Evolutionary conservation across 1,284 basidiomycete genomes (phyloP).

Genomic region (Xerocomus nothofagi): DNA sequence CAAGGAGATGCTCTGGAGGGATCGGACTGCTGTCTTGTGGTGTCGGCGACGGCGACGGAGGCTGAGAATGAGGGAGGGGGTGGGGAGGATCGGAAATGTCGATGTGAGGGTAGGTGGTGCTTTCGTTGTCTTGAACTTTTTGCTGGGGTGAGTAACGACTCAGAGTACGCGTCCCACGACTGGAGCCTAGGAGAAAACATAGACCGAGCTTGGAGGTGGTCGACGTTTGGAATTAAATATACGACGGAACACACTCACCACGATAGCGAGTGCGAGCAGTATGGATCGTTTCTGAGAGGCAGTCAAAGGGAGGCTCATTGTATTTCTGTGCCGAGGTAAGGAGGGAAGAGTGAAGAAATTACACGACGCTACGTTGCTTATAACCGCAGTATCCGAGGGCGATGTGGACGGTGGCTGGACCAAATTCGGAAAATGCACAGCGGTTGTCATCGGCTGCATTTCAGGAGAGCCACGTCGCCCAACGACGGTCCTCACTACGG

Average conservation of each 20-base stretch:
- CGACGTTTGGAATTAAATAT: not conserved
- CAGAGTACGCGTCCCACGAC: constrained; percentile 2
- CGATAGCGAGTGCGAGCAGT: constrained; percentile 26
- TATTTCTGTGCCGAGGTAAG: not conserved
- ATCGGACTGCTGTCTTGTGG: constrained; percentile 1
- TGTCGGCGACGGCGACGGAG: not conserved
- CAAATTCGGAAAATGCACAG: too few species aligned
- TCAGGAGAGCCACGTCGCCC: too few species aligned
- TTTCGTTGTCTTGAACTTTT: constrained; percentile 1
- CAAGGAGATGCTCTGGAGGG: constrained; percentile 6
- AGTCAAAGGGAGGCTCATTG: constrained; percentile 30
- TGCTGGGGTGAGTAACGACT: constrained; percentile 1
- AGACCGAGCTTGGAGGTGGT: constrained; percentile 17
- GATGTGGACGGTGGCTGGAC: not conserved
- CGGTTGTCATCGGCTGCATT: too few species aligned
- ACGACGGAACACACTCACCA: constrained; percentile 19
- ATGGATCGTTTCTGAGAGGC: constrained; percentile 34
- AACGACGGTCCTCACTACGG: too few species aligned
- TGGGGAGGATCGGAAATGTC: not conserved
- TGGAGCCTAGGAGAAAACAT: constrained; percentile 24
- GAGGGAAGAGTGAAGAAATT: not conserved
- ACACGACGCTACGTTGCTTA: not conserved
- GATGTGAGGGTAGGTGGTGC: not conserved
- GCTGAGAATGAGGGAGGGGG: not conserved
- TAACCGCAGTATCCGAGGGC: constrained; percentile 5